A percentile compares a stretch with the other conserved stretches of the same genome.
These are phyloP conservation scores for Trichoderma orchidacearum DNA, from an alignment of 495 filamentous ascomycete species.

Conservation along the genomic window DNA sequence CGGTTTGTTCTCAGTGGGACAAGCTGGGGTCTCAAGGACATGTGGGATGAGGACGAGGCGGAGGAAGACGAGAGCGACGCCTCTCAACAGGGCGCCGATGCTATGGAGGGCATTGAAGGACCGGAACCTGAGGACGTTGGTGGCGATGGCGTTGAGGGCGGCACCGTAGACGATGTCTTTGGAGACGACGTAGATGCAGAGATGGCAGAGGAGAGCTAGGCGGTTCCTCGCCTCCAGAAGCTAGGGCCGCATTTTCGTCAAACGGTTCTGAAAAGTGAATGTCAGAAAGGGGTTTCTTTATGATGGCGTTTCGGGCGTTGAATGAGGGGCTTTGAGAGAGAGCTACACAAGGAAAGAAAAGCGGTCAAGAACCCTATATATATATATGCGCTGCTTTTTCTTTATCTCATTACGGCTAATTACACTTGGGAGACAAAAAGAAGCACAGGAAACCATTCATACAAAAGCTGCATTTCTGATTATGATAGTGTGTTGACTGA, in stretches of 20 bases:
- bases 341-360: neutral
- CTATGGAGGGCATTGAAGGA: slow-evolving; percentile 30
- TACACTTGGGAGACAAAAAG: too few species aligned
- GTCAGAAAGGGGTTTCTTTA: neutral
- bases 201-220: slow-evolving; percentile 24
- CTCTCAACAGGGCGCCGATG: slow-evolving; percentile 20
- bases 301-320: slow-evolving; percentile 1
- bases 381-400: neutral
- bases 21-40: slow-evolving; percentile 70
- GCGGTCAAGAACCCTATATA: neutral
- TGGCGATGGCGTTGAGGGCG: slow-evolving; percentile 19
- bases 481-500: too few species aligned
- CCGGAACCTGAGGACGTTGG: slow-evolving; percentile 18
- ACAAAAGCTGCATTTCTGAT: too few species aligned
- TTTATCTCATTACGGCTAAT: too few species aligned
- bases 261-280: slow-evolving; percentile 5
- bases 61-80: slow-evolving; percentile 39
- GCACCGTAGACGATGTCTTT: slow-evolving; percentile 37
- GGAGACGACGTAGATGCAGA: slow-evolving; percentile 26
- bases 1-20: slow-evolving; percentile 78
- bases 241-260: neutral
- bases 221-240: slow-evolving; percentile 5
- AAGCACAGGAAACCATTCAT: too few species aligned
- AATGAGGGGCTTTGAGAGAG: neutral
- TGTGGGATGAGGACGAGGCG: slow-evolving; percentile 46